phyloP scores from a whole-genome alignment of 2,329 filamentous ascomycete species.

The Aspergillus brasiliensis region DNA sequence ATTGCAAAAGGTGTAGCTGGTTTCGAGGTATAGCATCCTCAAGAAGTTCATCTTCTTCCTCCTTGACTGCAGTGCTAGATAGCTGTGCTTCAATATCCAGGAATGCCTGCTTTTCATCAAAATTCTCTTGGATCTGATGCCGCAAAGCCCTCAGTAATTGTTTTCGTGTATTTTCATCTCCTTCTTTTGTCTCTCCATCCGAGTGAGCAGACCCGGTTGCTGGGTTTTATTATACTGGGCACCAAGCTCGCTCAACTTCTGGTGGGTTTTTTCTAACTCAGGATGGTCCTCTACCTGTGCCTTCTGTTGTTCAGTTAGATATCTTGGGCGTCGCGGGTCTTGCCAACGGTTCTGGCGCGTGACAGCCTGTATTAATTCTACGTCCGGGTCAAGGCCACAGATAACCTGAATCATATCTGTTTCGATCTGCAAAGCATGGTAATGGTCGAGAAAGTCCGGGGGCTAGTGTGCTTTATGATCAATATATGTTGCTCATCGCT shows the following conservation, averaged over 20 bases:
- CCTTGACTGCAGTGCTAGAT: constrained; percentile 17
- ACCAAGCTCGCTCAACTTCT: constrained; percentile 15
- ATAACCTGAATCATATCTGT: constrained; percentile 20
- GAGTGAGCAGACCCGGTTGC: constrained; percentile 8
- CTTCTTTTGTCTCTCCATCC: constrained; percentile 14
- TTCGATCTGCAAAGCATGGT: constrained; percentile 19
- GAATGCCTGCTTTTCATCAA: constrained; percentile 24
- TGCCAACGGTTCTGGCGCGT: constrained; percentile 17
- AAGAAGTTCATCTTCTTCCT: constrained; percentile 14
- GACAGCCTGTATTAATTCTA: constrained; percentile 19
- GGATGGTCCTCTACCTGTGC: constrained; percentile 16
- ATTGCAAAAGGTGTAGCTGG: too few species aligned
- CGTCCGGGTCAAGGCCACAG: constrained; percentile 13
- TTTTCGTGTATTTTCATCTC: constrained; percentile 21
- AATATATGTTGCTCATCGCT: constrained; percentile 20
- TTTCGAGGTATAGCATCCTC: constrained; percentile 18
- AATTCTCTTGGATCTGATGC: constrained; percentile 19
- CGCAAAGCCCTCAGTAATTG: constrained; percentile 14
- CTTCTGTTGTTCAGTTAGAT: constrained; percentile 16
- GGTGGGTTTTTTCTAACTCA: constrained; percentile 16
- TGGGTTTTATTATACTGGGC: constrained; percentile 15
- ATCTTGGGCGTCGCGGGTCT: constrained; percentile 17
- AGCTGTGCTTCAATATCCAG: constrained; percentile 24
- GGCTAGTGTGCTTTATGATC: constrained; percentile 23
- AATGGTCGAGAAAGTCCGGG: constrained; percentile 23